Conservation (phyloP, 1,139 yeast species). For the Saccharomyces hybrid region DNA sequence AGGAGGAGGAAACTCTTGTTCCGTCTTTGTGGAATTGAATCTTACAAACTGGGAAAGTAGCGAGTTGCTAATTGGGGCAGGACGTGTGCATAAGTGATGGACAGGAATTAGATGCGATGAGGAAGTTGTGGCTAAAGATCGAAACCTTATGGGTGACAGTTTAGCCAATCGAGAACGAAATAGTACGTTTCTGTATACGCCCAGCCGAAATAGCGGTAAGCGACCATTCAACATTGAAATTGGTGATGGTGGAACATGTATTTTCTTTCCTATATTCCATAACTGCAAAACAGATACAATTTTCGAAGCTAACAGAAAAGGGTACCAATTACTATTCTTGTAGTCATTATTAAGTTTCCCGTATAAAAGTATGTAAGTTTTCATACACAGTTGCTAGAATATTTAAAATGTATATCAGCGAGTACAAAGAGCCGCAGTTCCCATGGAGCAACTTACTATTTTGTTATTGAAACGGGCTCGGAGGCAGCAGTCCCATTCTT, state of each 20-base stretch:
- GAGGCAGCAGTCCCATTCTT: slow-evolving; percentile 51
- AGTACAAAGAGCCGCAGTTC: background rate
- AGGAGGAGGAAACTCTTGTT: background rate
- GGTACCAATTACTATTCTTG: background rate
- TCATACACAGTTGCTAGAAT: background rate
- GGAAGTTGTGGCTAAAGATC: background rate
- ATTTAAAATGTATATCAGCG: slow-evolving; percentile 1
- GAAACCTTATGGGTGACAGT: background rate
- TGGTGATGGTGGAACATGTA: background rate
- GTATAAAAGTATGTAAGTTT: slow-evolving; percentile 1
- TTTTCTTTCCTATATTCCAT: background rate
- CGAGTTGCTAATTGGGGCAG: background rate
- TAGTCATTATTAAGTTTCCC: background rate
- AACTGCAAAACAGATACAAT: no score
- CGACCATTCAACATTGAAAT: background rate
- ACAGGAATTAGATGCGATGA: background rate
- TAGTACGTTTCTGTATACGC: background rate
- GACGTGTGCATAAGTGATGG: background rate
- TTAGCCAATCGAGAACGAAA: background rate
- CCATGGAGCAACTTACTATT: slow-evolving; percentile 11
- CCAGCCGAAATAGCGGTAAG: background rate
- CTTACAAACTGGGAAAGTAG: background rate
- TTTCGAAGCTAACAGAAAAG: background rate
- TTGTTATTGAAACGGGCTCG: slow-evolving; percentile 33
- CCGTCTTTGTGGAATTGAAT: background rate